Percentiles rank a stretch among this genome's conserved stretches.
Evolutionary conservation across 305 asterid genomes (phyloP).

Genomic region (Fraxinus velutina): DNA sequence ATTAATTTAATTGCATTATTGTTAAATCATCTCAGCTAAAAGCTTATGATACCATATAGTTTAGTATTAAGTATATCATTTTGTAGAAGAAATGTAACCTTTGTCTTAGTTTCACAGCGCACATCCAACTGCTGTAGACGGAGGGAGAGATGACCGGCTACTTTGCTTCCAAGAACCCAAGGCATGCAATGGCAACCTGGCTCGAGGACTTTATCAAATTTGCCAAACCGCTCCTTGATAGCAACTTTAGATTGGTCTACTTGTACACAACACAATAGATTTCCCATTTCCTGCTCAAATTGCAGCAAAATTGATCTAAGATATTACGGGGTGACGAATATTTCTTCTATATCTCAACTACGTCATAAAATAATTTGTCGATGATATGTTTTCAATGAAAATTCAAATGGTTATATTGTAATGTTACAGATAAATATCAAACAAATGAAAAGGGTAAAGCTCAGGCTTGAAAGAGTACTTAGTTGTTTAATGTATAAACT

Average conservation of each 20-base stretch:
- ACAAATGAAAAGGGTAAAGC: neutral
- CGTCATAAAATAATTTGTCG: neutral
- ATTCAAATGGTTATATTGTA: neutral
- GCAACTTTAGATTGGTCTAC: constrained; percentile 20
- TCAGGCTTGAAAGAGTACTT: neutral
- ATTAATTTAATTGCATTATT: neutral
- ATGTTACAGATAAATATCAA: neutral
- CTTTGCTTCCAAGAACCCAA: constrained; percentile 19
- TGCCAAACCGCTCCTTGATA: constrained; percentile 21
- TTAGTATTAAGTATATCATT: neutral
- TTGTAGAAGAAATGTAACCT: neutral
- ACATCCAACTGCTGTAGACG: constrained; percentile 20
- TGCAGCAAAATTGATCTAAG: neutral
- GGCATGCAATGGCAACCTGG: constrained; percentile 27
- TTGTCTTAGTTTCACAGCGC: constrained; percentile 20
- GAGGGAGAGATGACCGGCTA: constrained; percentile 20
- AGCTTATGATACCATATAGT: neutral
- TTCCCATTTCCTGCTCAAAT: constrained; percentile 5
- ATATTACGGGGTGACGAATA: neutral
- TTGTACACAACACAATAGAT: constrained; percentile 15
- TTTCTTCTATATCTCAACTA: neutral
- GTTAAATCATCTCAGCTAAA: neutral
- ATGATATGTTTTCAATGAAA: neutral
- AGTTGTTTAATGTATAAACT: neutral
- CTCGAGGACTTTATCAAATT: constrained; percentile 18